Evolutionary conservation across 2,329 filamentous ascomycete species (phyloP), one percentile per base, ranked within the genome.

Genomic region (Beauveria sp.): DNA sequence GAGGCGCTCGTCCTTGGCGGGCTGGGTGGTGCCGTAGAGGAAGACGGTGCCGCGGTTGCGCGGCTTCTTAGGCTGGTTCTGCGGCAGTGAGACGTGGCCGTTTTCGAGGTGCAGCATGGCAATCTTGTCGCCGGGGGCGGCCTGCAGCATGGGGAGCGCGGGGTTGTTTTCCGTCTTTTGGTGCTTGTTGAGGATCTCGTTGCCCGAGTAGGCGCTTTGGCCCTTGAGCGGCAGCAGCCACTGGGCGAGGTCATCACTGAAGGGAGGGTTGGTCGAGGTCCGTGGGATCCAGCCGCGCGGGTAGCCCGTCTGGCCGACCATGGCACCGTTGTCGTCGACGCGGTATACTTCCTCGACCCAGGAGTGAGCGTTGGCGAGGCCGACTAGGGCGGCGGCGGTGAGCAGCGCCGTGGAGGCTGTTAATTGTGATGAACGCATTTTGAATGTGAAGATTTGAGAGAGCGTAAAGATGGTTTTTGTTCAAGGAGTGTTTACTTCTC

Each of bases 311-410:
- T 81, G 73, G 31, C 89, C 89, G 22, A 87, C 77, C 71, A 92
- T 91, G 40, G 85, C 85, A 60, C 92, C 93, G 68, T 91, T 89
- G 31, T 83, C 73, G 59, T 86, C 84, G 71, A 97, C 86, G 62
- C 86, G 84, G 64, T 80, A 83, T 55, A 93, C 79, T 68, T 88
- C 80, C 75, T 97, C 92, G 53, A 93, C 82, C 93, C 93, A 97
- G 20, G 86, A 88, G 75, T 97, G 93, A 42, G 85, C 87, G 28
- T 66, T 67, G 40, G 69, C 73, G 6, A 67, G 59, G 42, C 63
- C 63, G 10, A 65, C 66, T 53, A 77, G 65, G 45, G 76, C 57
- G 9, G 48, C 51, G 46, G 76, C 59, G 10, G 49, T 52, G 55
- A 65, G 42, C n/a, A 61, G 59, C 45, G 67, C 62, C 28, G 50